These are phyloP conservation scores for Dioszegia hungarica DNA, from an alignment of 768 basidiomycete genomes.

Conservation along the genomic window DNA sequence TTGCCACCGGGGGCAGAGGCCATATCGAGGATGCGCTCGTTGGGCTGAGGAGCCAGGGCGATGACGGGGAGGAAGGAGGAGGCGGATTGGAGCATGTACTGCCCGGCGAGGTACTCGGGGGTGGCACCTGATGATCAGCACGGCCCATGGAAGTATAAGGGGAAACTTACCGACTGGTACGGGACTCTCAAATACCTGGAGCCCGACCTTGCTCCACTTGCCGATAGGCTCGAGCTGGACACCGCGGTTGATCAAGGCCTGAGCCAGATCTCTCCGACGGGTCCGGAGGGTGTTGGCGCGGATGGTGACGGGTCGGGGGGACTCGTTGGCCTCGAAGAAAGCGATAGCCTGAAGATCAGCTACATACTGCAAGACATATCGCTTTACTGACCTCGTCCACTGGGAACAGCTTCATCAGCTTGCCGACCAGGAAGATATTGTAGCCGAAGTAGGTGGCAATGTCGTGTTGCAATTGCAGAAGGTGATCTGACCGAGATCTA, in stretches of 20 bases:
- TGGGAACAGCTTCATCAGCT: conserved; percentile 88
- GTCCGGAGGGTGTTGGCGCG: conserved; percentile 95
- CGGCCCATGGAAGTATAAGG: not conserved
- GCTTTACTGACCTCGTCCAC: conserved; percentile 70
- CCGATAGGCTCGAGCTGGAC: conserved; percentile 97
- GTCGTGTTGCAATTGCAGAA: conserved; percentile 78
- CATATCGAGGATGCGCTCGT: conserved; percentile 95
- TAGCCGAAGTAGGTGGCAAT: conserved; percentile 96
- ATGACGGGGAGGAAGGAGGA: conserved; percentile 99
- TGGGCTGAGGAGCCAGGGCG: conserved; percentile 83
- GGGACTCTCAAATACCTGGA: conserved; percentile 95
- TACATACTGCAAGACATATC: not conserved
- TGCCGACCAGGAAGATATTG: conserved; percentile 89
- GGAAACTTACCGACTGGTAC: conserved; percentile 73
- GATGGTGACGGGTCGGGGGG: conserved; percentile 92
- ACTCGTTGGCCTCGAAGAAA: conserved; percentile 97
- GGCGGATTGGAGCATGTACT: conserved; percentile 99
- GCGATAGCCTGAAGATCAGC: conserved; percentile 71
- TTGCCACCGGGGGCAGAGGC: conserved; percentile 98
- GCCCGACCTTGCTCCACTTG: conserved; percentile 97
- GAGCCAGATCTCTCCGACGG: conserved; percentile 86
- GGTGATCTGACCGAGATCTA: conserved; percentile 84
- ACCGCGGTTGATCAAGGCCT: conserved; percentile 87
- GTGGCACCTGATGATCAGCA: conserved; percentile 64
- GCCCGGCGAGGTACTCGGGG: conserved; percentile 96